These are phyloP conservation scores for Malassezia psittaci DNA, from an alignment of 1,284 basidiomycete genomes.

Conservation along the genomic window DNA sequence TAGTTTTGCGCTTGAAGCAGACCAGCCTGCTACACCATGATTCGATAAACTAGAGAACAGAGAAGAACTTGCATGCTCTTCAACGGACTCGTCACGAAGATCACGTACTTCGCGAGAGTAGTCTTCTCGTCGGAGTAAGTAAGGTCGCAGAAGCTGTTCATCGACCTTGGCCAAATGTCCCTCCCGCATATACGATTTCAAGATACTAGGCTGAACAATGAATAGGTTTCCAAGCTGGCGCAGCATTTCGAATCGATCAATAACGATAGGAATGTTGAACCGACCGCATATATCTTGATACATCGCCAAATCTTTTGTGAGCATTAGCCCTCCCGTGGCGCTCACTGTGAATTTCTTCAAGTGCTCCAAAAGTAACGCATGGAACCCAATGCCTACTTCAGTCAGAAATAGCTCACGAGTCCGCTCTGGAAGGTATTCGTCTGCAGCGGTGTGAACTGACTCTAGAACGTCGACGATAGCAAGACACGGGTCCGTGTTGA, in stretches of 20 bases:
- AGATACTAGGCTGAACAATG: constrained; percentile 42
- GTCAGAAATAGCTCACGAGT: constrained; percentile 84
- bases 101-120: constrained; percentile 51
- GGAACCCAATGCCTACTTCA: constrained; percentile 88
- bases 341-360: constrained; percentile 91
- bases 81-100: constrained; percentile 22
- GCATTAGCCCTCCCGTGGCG: constrained; percentile 90
- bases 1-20: neutral
- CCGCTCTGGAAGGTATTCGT: constrained; percentile 45
- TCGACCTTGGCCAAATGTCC: constrained; percentile 66
- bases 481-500: constrained; percentile 90
- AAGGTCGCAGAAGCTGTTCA: constrained; percentile 72
- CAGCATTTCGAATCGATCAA: constrained; percentile 95
- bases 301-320: constrained; percentile 94
- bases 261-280: constrained; percentile 70
- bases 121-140: constrained; percentile 78
- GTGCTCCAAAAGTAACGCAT: constrained; percentile 84
- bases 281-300: constrained; percentile 83
- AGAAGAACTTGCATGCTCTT: constrained; percentile 2
- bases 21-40: neutral
- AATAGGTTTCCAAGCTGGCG: constrained; percentile 95
- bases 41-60: constrained; percentile 6
- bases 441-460: constrained; percentile 58
- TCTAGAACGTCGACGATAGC: constrained; percentile 75
- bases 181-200: constrained; percentile 46